These are phyloP conservation scores for Calonectria ilicicola DNA, from an alignment of 2,329 filamentous ascomycete genomes.

Conservation along the genomic window DNA sequence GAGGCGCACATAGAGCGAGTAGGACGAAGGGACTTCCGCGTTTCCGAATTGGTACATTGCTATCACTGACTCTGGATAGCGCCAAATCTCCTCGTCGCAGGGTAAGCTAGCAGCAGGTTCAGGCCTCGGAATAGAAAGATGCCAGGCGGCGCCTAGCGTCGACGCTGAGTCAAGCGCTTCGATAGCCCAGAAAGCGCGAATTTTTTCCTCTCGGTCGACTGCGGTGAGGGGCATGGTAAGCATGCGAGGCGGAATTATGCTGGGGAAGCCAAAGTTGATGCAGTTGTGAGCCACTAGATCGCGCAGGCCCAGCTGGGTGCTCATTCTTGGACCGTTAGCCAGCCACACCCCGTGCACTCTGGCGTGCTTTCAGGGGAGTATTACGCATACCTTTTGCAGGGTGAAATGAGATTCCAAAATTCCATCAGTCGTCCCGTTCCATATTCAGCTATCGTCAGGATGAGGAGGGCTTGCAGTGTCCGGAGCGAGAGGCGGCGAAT, in stretches of 20 bases:
- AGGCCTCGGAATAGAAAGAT: slow-evolving; percentile 5
- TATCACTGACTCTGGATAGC: slow-evolving; percentile 16
- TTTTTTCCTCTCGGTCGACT: slow-evolving; percentile 21
- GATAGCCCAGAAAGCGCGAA: slow-evolving; percentile 22
- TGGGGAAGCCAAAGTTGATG: slow-evolving; percentile 20
- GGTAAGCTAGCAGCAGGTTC: slow-evolving; percentile 17
- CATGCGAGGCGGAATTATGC: slow-evolving; percentile 16
- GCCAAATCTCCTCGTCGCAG: slow-evolving; percentile 25
- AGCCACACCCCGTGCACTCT: background rate
- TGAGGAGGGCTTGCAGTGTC: slow-evolving; percentile 14
- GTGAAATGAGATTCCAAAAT: slow-evolving; percentile 18
- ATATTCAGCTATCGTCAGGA: slow-evolving; percentile 17
- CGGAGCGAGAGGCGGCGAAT: slow-evolving; percentile 11
- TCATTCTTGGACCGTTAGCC: slow-evolving; percentile 5
- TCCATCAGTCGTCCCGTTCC: slow-evolving; percentile 16
- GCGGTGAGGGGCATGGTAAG: background rate
- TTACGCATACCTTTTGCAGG: slow-evolving; percentile 18
- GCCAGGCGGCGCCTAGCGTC: slow-evolving; percentile 12
- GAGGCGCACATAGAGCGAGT: slow-evolving; percentile 4
- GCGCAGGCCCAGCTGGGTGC: slow-evolving; percentile 14
- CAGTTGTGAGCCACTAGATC: slow-evolving; percentile 19
- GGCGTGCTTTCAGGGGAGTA: background rate
- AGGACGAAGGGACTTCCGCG: slow-evolving; percentile 10
- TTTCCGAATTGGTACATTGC: slow-evolving; percentile 24
- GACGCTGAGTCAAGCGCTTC: slow-evolving; percentile 20